phyloP scores from a whole-genome alignment of 176 grass and related monocot genomes.

The Oryza brachyantha region DNA sequence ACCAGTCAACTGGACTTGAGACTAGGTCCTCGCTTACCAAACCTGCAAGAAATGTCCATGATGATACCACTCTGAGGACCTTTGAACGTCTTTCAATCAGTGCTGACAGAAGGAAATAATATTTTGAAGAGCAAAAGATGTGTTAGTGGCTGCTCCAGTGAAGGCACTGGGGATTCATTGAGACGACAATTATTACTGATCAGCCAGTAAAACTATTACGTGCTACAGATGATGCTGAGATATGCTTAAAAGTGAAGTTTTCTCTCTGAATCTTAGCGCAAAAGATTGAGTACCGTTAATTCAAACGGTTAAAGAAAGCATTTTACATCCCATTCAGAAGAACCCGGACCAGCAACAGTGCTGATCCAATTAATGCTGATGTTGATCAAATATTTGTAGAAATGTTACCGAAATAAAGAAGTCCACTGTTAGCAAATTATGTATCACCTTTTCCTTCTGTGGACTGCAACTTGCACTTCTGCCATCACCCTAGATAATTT shows the following conservation, averaged over 20 bases:
- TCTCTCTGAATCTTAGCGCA: constrained; percentile 29
- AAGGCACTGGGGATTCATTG: constrained; percentile 10
- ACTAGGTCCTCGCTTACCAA: constrained; percentile 48
- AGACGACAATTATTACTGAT: constrained; percentile 36
- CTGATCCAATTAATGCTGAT: constrained; percentile 31
- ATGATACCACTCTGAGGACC: constrained; percentile 53
- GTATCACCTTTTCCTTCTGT: neutral
- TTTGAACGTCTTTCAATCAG: constrained; percentile 81
- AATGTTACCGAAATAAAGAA: constrained; percentile 32
- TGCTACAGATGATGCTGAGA: constrained; percentile 31
- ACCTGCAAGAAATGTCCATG: constrained; percentile 42
- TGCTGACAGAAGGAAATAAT: constrained; percentile 69
- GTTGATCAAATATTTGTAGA: constrained; percentile 32
- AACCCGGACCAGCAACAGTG: constrained; percentile 21
- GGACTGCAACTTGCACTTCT: neutral
- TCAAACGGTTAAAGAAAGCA: constrained; percentile 36
- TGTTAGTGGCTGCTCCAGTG: constrained; percentile 15
- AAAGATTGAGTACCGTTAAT: constrained; percentile 24
- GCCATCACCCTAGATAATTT: neutral
- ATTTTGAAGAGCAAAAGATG: constrained; percentile 17
- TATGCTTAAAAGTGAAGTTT: constrained; percentile 21
- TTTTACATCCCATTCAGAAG: constrained; percentile 31
- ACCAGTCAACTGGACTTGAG: constrained; percentile 72
- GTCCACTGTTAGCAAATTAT: neutral
- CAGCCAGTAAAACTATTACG: constrained; percentile 35